phyloP scores from a whole-genome alignment of 257 asterid genomes.

The Jacaranda mimosifolia region DNA sequence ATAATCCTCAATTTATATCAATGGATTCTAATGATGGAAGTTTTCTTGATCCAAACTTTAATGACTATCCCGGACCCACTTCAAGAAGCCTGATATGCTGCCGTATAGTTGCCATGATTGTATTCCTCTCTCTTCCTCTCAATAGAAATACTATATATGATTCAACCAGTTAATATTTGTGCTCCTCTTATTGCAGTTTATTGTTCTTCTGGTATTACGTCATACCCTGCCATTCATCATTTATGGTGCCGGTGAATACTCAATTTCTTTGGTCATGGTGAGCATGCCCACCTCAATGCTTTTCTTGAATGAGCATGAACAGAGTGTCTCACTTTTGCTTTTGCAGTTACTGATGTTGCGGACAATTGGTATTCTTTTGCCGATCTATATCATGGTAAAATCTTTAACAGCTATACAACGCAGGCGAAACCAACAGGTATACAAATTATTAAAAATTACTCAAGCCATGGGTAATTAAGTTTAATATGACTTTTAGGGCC shows the following conservation, averaged over 20 bases:
- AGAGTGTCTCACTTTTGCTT: background rate
- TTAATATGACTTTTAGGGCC: background rate
- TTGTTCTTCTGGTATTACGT: constrained; percentile 69
- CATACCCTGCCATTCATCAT: constrained; percentile 62
- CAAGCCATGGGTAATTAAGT: background rate
- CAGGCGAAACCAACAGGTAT: constrained; percentile 63
- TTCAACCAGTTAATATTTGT: background rate
- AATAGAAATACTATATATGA: background rate
- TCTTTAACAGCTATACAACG: constrained; percentile 53
- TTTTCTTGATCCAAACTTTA: constrained; percentile 53
- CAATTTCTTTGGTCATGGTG: constrained; percentile 56
- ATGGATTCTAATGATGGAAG: constrained; percentile 46
- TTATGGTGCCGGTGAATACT: constrained; percentile 60
- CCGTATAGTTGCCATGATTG: constrained; percentile 75
- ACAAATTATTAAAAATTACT: background rate
- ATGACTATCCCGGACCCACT: constrained; percentile 48
- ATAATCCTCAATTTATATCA: constrained; percentile 52
- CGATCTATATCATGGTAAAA: constrained; percentile 64
- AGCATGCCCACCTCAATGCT: constrained; percentile 27
- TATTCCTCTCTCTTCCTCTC: constrained; percentile 36
- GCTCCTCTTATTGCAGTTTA: constrained; percentile 56
- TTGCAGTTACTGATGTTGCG: constrained; percentile 65
- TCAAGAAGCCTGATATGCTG: constrained; percentile 73
- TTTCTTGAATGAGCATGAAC: background rate
- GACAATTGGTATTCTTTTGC: constrained; percentile 60